Evolutionary conservation across 2,329 filamentous ascomycete genomes (phyloP).

Genomic region (Penicillium sp.): DNA sequence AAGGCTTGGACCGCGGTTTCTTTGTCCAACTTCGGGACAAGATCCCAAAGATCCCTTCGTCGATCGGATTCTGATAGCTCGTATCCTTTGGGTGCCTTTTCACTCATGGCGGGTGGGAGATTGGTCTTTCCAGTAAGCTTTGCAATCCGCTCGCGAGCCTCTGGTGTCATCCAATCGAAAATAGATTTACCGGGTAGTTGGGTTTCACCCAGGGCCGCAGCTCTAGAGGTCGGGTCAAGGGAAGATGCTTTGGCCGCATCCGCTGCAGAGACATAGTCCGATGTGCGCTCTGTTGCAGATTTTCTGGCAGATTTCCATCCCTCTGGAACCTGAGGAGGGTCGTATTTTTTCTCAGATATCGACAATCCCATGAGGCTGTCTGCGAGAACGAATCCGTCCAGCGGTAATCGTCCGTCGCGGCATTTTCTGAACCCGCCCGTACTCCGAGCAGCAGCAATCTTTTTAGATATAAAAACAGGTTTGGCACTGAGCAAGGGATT

Average conservation of each 20-base stretch:
- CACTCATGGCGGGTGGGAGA: slow-evolving; percentile 74
- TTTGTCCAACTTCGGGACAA: slow-evolving; percentile 66
- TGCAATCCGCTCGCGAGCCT: slow-evolving; percentile 74
- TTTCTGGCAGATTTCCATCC: slow-evolving; percentile 68
- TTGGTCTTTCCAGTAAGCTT: slow-evolving; percentile 72
- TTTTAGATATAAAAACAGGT: slow-evolving; percentile 76
- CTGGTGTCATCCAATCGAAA: slow-evolving; percentile 84
- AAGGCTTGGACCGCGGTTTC: slow-evolving; percentile 69
- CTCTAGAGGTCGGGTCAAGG: slow-evolving; percentile 74
- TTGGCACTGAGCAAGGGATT: slow-evolving; percentile 67
- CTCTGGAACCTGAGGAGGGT: slow-evolving; percentile 43
- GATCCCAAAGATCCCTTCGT: slow-evolving; percentile 57
- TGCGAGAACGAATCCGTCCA: slow-evolving; percentile 77
- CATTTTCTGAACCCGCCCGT: slow-evolving; percentile 64
- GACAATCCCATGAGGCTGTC: slow-evolving; percentile 51
- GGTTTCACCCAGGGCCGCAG: slow-evolving; percentile 76
- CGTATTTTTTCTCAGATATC: slow-evolving; percentile 49
- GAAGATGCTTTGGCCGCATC: slow-evolving; percentile 76
- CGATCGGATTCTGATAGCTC: slow-evolving; percentile 64
- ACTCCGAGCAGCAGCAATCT: slow-evolving; percentile 46
- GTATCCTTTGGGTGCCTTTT: slow-evolving; percentile 66
- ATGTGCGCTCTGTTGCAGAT: slow-evolving; percentile 35
- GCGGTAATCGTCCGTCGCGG: slow-evolving; percentile 76
- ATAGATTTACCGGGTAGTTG: slow-evolving; percentile 87
- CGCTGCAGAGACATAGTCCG: slow-evolving; percentile 65